phyloP scores from a whole-genome alignment of 2,329 filamentous ascomycete species.

The Fusarium papillatum region DNA sequence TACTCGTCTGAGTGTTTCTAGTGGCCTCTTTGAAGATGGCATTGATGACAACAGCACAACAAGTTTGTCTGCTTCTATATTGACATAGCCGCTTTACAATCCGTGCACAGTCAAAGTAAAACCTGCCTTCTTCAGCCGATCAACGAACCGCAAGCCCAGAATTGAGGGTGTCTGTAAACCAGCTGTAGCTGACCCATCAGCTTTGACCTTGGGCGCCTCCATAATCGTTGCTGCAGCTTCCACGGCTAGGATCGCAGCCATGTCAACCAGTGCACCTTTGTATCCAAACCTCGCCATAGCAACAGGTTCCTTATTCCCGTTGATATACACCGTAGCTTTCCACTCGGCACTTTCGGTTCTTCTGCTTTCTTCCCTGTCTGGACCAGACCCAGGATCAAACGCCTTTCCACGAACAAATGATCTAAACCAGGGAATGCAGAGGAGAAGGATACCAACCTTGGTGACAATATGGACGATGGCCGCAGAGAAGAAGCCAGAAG shows the following conservation, averaged over 20 bases:
- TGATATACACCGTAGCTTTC: background rate
- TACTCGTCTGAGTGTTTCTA: no score
- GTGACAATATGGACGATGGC: background rate
- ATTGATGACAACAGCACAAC: no score
- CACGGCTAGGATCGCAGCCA: background rate
- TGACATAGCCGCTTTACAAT: background rate
- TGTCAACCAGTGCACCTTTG: background rate
- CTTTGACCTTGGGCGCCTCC: background rate
- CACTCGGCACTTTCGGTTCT: background rate
- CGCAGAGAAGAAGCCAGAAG: background rate
- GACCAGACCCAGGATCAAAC: background rate
- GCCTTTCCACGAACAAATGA: conserved; percentile 1
- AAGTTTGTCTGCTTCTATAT: no score
- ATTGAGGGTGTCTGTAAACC: background rate
- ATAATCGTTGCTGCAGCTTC: background rate
- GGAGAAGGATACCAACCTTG: background rate
- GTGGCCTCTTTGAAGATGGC: no score
- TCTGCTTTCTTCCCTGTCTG: background rate
- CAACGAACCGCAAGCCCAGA: background rate
- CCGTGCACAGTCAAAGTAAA: background rate
- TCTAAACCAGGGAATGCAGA: background rate
- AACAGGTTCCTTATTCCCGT: background rate
- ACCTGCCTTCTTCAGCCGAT: background rate
- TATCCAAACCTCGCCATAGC: background rate
- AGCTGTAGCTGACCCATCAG: background rate